Base-by-base conservation (phyloP, 768 basidiomycete species). In the Mycena floridula region DNA sequence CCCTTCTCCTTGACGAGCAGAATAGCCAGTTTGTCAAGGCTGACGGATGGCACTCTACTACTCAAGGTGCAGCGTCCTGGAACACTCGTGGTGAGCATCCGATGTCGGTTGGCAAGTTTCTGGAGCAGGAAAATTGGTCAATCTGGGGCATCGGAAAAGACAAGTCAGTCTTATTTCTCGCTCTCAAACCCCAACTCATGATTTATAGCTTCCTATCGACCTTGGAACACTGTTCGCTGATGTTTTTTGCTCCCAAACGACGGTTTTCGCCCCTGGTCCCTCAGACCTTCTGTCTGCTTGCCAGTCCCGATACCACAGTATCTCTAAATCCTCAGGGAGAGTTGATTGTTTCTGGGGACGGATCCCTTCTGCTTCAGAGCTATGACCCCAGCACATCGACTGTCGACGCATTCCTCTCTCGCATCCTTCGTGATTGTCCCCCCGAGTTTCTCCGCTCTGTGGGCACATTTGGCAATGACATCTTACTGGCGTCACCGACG, bases 201-300 rank as follows among this genome's bases (percentile, higher is more conserved):
- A 37, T 25, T 21, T 16, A 28, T 21, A 58, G 56, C 4, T 47
- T 51, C 15, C 23, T 54, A 3, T 18, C 50, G 22, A 49, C 62
- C 44, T 45, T 55, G 37, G 51, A 50, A 40, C 46, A 54, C 30
- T 58, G 61, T 21, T 54, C 57, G 25, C 16, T 68, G 32, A 40
- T 67, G 25, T 49, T 71, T 44, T 49, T 72, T 27, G 53, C 65
- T 30, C 61, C 68, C 40, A 38, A 38, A 11, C 43, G 47, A 13
- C 36, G 40, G 16, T 41, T 40, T n/a, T 45, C 52, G 3, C 40
- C 57, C 23, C 47, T 55, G 16, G 39, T 57, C 11, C 52, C 48
- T 3, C 64, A 55, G 2, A 62, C 60, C 7, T 59, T 65, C 37
- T 43, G 63, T 30, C 41, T 70, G 7, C 54, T 50, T 43, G 56